These are phyloP conservation scores for Serendipita sp. DNA, from an alignment of 1,284 basidiomycete species.

Conservation along the genomic window DNA sequence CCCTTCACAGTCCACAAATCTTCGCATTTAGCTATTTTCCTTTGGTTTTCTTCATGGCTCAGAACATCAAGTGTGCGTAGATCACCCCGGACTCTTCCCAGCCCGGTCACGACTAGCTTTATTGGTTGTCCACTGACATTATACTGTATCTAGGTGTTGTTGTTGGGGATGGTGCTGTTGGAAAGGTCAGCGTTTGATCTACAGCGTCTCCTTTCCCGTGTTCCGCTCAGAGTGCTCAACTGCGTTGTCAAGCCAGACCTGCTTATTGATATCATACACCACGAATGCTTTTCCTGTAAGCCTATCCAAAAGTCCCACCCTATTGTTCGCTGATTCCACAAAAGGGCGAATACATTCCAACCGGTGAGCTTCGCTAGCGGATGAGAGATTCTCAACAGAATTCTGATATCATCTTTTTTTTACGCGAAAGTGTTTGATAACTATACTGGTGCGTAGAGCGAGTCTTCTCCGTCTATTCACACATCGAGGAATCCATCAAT, in stretches of 20 bases:
- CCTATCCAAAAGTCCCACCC: constrained; percentile 14
- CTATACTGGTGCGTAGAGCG: constrained; percentile 40
- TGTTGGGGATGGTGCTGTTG: constrained; percentile 98
- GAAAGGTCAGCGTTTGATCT: constrained; percentile 59
- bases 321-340: constrained; percentile 13
- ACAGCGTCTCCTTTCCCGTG: background rate
- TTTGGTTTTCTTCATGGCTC: constrained; percentile 3
- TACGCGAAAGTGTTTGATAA: constrained; percentile 72
- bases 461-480: background rate
- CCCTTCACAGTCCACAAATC: background rate
- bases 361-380: constrained; percentile 38
- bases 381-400: background rate
- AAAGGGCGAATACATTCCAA: constrained; percentile 93
- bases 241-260: constrained; percentile 46
- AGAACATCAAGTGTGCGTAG: constrained; percentile 4
- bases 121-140: constrained; percentile 9
- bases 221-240: constrained; percentile 8
- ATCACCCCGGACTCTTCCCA: background rate
- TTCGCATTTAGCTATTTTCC: constrained; percentile 1
- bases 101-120: no score
- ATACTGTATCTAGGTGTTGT: constrained; percentile 65
- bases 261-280: constrained; percentile 92
- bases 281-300: constrained; percentile 89
- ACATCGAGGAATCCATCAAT: background rate
- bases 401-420: background rate